Evolutionary conservation across 352 stramenopile genomes (phyloP), one percentile per base, ranked within the genome.

Genomic region (Pythium brachiatum): DNA sequence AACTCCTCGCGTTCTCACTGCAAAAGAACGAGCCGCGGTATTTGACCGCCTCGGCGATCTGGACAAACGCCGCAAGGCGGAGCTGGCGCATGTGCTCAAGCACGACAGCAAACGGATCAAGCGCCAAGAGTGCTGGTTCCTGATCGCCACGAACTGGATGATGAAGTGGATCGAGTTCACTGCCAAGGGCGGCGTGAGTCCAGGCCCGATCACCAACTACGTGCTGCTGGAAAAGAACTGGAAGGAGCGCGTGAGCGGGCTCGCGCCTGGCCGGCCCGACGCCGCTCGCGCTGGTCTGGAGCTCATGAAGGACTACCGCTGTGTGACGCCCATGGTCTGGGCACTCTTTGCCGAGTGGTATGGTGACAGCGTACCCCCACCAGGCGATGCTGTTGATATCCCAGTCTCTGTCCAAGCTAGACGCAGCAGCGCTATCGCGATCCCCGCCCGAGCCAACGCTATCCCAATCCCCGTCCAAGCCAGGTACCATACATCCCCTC

Each of bases 271-370:
- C 2, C 68, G 75, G 12, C 65, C 81, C 0, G 79, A 88, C 46
- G 66, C 65, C n/a, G 70, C 75, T 7, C 72, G 76, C 0, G 29
- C 64, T 7, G 78, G 78, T 1, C 62, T 94, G 9, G 51, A 79
- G 59, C 60, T 79, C 4, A 70, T 74, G 55, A 71, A 72, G 32
- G 72, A 94, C 69, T 94, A 90, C 43, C 80, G 84, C 2, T 77
- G 76, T 41, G 82, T 94, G 38, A 74, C 78, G 27, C 81, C 84
- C 8, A 88, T 94, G 70, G 82, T 94, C 15, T 94, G 82, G 82
- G 79, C 77, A 32, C 55, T 94, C 3, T 75, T 92, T 21, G 73
- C 62, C 11, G 82, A 88, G 64, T 61, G 90, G 9, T 77, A 94
- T 57, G 80, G 82, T 16, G 57, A 76, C 38, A 76, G 88, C 27